Percentiles rank a stretch among this genome's conserved stretches.
Conservation (phyloP, 2,329 filamentous ascomycete genomes). For the Huntiella abstrusa region DNA sequence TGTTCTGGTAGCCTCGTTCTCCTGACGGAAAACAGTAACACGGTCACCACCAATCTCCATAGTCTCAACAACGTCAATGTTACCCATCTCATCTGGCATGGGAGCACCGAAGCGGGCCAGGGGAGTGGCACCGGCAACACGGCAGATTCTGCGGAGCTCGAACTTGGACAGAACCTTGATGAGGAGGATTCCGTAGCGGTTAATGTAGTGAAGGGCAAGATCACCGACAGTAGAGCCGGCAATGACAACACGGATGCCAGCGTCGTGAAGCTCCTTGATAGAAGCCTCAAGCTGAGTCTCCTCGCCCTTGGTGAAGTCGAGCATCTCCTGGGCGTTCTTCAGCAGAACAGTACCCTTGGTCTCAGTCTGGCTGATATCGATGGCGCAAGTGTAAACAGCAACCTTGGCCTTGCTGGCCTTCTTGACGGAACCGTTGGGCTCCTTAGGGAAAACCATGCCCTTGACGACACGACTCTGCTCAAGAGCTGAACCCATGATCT, state of each 20-base stretch:
- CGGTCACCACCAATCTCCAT: constrained; percentile 94
- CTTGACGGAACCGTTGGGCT: constrained; percentile 83
- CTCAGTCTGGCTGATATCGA: constrained; percentile 91
- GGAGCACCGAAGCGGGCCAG: constrained; percentile 85
- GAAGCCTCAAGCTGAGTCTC: constrained; percentile 75
- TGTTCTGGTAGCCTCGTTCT: constrained; percentile 78
- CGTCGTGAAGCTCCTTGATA: constrained; percentile 92
- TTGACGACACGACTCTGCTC: constrained; percentile 88
- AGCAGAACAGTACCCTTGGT: constrained; percentile 95
- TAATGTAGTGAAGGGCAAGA: constrained; percentile 90
- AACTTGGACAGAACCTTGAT: constrained; percentile 98
- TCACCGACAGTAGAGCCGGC: constrained; percentile 90
- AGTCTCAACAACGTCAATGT: constrained; percentile 86
- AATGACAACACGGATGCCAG: constrained; percentile 76
- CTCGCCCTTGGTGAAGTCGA: constrained; percentile 95
- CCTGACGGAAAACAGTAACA: constrained; percentile 95
- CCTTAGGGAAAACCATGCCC: constrained; percentile 95
- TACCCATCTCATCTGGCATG: constrained; percentile 99
- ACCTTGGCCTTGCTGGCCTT: constrained; percentile 89
- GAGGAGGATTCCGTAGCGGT: constrained; percentile 87
- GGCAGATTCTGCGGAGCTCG: constrained; percentile 82
- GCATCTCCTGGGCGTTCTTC: constrained; percentile 96
- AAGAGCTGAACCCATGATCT: constrained; percentile 96
- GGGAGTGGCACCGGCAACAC: constrained; percentile 92
- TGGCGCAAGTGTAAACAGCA: constrained; percentile 86